Conservation (phyloP, 2,329 filamentous ascomycete genomes). For the Tolypocladium tropicale region DNA sequence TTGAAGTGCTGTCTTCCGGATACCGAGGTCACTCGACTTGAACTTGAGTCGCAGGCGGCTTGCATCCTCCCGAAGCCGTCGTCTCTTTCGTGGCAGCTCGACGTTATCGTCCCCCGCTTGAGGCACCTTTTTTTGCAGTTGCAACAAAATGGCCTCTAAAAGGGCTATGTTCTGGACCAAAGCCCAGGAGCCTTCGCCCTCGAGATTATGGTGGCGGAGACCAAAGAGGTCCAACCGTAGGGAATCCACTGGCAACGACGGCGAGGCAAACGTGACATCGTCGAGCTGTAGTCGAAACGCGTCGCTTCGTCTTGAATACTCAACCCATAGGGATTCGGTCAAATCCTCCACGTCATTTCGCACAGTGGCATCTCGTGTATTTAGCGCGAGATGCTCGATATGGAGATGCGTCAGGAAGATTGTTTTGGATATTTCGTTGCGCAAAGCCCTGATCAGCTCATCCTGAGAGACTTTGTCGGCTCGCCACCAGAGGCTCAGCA, state of each 20-base stretch:
- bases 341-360: slow-evolving; percentile 51
- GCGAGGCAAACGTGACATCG: slow-evolving; percentile 53
- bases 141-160: slow-evolving; percentile 39
- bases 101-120: slow-evolving; percentile 16
- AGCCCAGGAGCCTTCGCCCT: slow-evolving; percentile 51
- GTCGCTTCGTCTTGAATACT: slow-evolving; percentile 65
- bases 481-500: slow-evolving; percentile 70
- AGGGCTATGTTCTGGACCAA: slow-evolving; percentile 48
- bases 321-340: slow-evolving; percentile 59
- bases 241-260: slow-evolving; percentile 30
- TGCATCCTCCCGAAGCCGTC: slow-evolving; percentile 29
- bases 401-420: slow-evolving; percentile 57
- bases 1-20: slow-evolving; percentile 44
- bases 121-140: slow-evolving; percentile 10
- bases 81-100: slow-evolving; percentile 42
- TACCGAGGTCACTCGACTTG: slow-evolving; percentile 29
- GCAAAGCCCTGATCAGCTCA: slow-evolving; percentile 50
- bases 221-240: slow-evolving; percentile 41
- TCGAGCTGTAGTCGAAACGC: slow-evolving; percentile 68
- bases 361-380: slow-evolving; percentile 27
- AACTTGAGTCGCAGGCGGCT: slow-evolving; percentile 40
- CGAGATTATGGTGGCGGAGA: slow-evolving; percentile 40
- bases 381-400: slow-evolving; percentile 44
- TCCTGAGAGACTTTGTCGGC: slow-evolving; percentile 54
- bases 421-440: slow-evolving; percentile 68